Conservation (phyloP, 2,329 filamentous ascomycete genomes). For the Magnaporthiopsis incrustans region DNA sequence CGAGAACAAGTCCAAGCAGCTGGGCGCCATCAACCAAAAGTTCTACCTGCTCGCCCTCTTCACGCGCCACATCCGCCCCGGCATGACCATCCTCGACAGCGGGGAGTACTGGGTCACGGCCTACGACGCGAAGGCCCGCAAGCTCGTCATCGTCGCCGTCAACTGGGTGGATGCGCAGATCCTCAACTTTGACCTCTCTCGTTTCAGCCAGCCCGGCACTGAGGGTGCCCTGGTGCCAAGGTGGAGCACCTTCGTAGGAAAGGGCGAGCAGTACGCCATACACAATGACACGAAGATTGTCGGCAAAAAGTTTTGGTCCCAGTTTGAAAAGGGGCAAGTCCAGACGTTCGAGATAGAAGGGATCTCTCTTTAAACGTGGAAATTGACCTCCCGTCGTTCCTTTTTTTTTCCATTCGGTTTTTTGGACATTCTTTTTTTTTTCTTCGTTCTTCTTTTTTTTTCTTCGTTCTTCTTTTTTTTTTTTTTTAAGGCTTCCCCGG, state of each 20-base stretch:
- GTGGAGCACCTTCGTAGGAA: neutral
- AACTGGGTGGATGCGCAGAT: neutral
- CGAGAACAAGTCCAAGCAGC: neutral
- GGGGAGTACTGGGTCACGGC: neutral
- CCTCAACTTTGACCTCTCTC: neutral
- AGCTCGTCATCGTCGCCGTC: neutral
- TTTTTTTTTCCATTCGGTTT: too few species aligned
- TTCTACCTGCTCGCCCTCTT: neutral
- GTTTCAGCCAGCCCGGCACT: neutral
- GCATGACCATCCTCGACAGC: neutral
- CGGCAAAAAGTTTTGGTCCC: neutral
- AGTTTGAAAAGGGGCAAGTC: neutral
- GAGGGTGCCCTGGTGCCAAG: neutral
- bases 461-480: too few species aligned
- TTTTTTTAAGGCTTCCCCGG: too few species aligned
- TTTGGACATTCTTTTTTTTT: too few species aligned
- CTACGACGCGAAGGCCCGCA: neutral
- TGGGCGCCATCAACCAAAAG: neutral
- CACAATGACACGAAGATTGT: neutral
- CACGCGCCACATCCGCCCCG: neutral
- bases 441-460: too few species aligned
- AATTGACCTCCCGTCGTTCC: too few species aligned
- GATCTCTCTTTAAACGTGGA: neutral
- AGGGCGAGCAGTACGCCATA: neutral
- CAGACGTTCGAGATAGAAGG: neutral